phyloP scores from a whole-genome alignment of 345 rosid species.

The Citrus glauca region DNA sequence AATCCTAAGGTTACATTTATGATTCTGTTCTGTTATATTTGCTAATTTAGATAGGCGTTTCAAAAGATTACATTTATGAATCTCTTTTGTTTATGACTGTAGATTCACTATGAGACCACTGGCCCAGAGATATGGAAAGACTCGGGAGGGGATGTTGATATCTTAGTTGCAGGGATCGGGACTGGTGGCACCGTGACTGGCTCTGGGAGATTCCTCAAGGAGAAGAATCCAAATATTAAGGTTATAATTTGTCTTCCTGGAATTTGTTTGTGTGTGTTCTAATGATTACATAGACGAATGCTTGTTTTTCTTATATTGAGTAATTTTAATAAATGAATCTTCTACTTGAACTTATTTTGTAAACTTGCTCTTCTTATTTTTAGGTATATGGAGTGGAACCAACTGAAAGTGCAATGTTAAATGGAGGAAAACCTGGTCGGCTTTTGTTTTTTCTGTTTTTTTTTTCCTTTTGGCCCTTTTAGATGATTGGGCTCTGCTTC shows the following conservation, averaged over 20 bases:
- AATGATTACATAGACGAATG: neutral
- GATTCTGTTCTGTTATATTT: too few relatives aligned
- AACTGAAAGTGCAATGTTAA: conserved; percentile 40
- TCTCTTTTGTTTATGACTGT: conserved; percentile 2
- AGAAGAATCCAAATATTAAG: conserved; percentile 39
- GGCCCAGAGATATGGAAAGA: conserved; percentile 78
- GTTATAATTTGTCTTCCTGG: neutral
- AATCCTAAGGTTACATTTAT: conserved; percentile 47
- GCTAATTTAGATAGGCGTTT: neutral
- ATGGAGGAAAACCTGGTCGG: conserved; percentile 39
- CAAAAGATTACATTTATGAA: neutral
- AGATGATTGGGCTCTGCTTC: neutral
- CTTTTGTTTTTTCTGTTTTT: neutral
- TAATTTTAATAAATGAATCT: too few relatives aligned
- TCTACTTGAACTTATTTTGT: too few relatives aligned
- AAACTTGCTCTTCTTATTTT: neutral
- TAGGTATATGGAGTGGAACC: conserved; percentile 50
- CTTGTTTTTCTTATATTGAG: neutral
- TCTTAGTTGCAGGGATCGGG: conserved; percentile 48
- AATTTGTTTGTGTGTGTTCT: neutral
- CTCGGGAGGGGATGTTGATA: conserved; percentile 52
- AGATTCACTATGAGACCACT: conserved; percentile 73
- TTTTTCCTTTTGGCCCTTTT: neutral
- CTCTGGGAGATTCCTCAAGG: conserved; percentile 43
- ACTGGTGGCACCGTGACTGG: conserved; percentile 66